A percentile compares a stretch with the other conserved stretches of the same genome.
phyloP scores from a whole-genome alignment of 306 rosid species.

The Dryas drummondii region DNA sequence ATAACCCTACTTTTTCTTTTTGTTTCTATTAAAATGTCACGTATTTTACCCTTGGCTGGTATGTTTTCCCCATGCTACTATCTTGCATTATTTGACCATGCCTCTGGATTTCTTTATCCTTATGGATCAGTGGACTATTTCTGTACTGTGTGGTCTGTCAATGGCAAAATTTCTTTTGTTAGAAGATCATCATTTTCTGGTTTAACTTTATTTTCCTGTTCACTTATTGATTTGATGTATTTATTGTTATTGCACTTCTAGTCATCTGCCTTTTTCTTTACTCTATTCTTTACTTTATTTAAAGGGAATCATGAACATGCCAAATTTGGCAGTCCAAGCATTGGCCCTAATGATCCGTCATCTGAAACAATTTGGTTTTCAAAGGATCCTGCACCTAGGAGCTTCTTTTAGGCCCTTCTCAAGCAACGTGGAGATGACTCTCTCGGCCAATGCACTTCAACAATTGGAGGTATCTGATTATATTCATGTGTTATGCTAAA shows the following conservation, averaged over 20 bases:
- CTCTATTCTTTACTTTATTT: constrained; percentile 20
- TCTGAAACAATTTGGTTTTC: constrained; percentile 85
- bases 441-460: constrained; percentile 85
- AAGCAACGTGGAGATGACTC: constrained; percentile 74
- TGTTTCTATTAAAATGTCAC: constrained; percentile 5
- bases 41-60: not conserved
- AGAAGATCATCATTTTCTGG: not conserved
- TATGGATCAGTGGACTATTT: not conserved
- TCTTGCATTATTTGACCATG: not conserved
- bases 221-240: constrained; percentile 1
- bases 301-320: constrained; percentile 76
- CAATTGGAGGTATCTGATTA: constrained; percentile 75
- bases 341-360: constrained; percentile 76
- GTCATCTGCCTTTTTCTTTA: constrained; percentile 16
- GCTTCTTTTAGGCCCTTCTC: constrained; percentile 81
- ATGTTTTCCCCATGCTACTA: not conserved
- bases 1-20: constrained; percentile 11
- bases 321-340: constrained; percentile 79
- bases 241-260: constrained; percentile 14
- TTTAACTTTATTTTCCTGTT: constrained; percentile 8
- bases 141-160: not conserved
- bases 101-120: constrained; percentile 12
- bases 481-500: not conserved
- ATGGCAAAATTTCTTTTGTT: not conserved
- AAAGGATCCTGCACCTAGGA: constrained; percentile 63